phyloP scores from a whole-genome alignment of 2,329 filamentous ascomycete species.

The Cordyceps pruinosa region DNA sequence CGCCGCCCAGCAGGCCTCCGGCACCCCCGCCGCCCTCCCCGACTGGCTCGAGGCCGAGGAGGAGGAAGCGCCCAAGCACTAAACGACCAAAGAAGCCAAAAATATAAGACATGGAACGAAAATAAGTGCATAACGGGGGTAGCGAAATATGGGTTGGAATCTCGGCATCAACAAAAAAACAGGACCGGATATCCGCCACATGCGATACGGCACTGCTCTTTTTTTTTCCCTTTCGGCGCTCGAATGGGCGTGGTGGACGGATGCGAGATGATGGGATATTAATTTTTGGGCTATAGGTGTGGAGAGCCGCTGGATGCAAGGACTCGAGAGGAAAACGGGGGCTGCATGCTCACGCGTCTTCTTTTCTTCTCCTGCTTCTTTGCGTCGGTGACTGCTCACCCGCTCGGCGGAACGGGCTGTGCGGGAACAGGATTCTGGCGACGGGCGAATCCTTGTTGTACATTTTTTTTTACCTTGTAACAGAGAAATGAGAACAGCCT shows the following conservation, averaged over 20 bases:
- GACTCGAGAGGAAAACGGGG: background rate
- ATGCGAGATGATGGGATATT: constrained; percentile 8
- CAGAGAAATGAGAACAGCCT: constrained; percentile 7
- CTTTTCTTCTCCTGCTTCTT: background rate
- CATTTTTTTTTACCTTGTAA: constrained; percentile 15
- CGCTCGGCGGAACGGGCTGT: constrained; percentile 3
- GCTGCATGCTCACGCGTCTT: background rate
- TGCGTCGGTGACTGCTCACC: background rate
- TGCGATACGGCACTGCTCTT: background rate
- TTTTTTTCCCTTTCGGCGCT: constrained; percentile 4
- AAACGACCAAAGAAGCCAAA: constrained; percentile 23
- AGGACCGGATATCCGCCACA: constrained; percentile 15
- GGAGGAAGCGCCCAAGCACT: constrained; percentile 49
- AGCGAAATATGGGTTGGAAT: background rate
- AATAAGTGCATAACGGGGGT: background rate
- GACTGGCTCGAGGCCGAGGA: constrained; percentile 83
- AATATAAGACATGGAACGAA: background rate
- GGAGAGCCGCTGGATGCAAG: background rate
- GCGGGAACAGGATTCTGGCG: constrained; percentile 1
- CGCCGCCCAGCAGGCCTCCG: constrained; percentile 49
- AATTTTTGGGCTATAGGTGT: constrained; percentile 11
- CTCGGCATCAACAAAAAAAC: constrained; percentile 6
- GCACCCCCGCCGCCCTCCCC: constrained; percentile 51
- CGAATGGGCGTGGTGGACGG: constrained; percentile 12
- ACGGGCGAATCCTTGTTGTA: constrained; percentile 13